phyloP scores from a whole-genome alignment of 805 yeast species.

The Candida ascalaphidarum region DNA sequence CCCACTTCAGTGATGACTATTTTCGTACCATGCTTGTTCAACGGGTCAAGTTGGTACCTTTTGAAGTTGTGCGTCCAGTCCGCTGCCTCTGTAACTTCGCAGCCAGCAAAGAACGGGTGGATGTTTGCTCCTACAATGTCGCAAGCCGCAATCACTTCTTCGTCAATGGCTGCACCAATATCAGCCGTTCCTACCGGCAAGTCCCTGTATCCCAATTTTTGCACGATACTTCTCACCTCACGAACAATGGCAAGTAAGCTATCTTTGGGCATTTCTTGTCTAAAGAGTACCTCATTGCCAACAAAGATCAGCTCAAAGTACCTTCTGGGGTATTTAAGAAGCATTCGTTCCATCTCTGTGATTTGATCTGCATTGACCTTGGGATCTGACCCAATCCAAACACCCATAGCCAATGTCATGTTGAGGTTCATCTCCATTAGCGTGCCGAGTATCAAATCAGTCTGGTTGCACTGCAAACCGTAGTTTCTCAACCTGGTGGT shows the following conservation, averaged over 20 bases:
- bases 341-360: conserved; percentile 29
- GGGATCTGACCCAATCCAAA: conserved; percentile 48
- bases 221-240: conserved; percentile 30
- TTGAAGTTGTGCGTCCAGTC: conserved; percentile 46
- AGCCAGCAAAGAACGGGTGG: conserved; percentile 65
- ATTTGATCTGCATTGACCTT: conserved; percentile 39
- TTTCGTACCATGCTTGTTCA: conserved; percentile 10
- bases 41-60: conserved; percentile 34
- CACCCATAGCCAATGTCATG: conserved; percentile 52
- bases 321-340: conserved; percentile 32
- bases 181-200: conserved; percentile 60
- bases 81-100: conserved; percentile 35
- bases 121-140: conserved; percentile 57
- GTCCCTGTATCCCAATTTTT: conserved; percentile 16
- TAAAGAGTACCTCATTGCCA: conserved; percentile 56
- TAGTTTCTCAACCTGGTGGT: conserved; percentile 51
- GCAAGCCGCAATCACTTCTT: conserved; percentile 30
- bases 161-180: conserved; percentile 38
- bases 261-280: conserved; percentile 36
- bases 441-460: conserved; percentile 42
- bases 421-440: conserved; percentile 42
- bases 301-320: conserved; percentile 44
- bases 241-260: conserved; percentile 34
- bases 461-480: conserved; percentile 57
- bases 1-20: conserved; percentile 56